These are phyloP conservation scores for Achlya hypogyna DNA, from an alignment of 352 stramenopile species.

Conservation along the genomic window DNA sequence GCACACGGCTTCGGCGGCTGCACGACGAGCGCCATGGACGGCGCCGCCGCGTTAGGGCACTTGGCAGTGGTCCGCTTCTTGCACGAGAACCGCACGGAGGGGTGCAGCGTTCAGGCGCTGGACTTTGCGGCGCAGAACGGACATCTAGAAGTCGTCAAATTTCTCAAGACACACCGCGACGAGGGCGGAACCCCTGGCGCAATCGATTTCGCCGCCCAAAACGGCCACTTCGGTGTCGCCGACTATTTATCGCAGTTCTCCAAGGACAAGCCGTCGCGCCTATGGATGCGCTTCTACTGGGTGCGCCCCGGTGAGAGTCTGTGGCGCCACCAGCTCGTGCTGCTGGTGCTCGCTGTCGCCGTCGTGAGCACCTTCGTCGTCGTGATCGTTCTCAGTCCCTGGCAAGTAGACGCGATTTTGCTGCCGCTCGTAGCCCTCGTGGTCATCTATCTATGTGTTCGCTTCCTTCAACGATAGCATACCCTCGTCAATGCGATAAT, in stretches of 20 bases:
- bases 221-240: neutral
- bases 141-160: neutral
- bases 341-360: neutral
- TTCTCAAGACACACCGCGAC: neutral
- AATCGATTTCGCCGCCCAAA: neutral
- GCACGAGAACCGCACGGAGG: slow-evolving; percentile 12
- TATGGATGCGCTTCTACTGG: slow-evolving; percentile 8
- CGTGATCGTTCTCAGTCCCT: neutral
- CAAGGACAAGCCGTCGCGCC: neutral
- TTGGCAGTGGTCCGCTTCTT: slow-evolving; percentile 7
- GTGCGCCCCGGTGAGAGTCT: neutral
- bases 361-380: neutral
- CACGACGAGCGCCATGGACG: slow-evolving; percentile 9
- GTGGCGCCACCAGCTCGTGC: neutral
- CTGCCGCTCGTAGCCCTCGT: neutral
- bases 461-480: neutral
- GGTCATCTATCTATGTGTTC: neutral
- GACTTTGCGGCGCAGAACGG: neutral
- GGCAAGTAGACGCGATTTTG: neutral
- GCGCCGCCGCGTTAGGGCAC: slow-evolving; percentile 5
- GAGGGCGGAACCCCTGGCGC: neutral
- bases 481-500: too few species aligned
- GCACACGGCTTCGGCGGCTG: slow-evolving; percentile 40
- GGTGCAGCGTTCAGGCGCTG: slow-evolving; percentile 10
- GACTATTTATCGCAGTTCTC: slow-evolving; percentile 4